Evolutionary conservation across 306 rosid species (phyloP).

Genomic region (Cicer judaicum): DNA sequence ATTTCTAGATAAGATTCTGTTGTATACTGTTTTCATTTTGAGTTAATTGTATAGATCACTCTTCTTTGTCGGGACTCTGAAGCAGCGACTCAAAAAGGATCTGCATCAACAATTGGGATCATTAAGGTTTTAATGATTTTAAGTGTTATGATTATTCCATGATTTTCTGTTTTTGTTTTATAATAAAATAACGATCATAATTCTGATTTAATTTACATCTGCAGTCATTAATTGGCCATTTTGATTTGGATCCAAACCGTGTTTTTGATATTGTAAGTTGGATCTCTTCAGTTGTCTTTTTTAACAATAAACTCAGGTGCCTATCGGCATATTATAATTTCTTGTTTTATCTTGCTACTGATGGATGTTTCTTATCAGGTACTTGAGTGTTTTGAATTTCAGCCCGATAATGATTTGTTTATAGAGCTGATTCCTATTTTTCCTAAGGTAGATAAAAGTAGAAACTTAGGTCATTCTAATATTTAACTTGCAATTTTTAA

Average conservation of each 20-base stretch:
- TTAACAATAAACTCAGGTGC: neutral
- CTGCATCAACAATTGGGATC: constrained; percentile 85
- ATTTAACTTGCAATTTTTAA: constrained; percentile 2
- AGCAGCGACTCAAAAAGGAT: constrained; percentile 60
- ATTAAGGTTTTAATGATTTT: constrained; percentile 73
- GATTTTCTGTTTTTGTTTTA: constrained; percentile 35
- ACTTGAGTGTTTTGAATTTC: constrained; percentile 93
- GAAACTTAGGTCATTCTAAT: constrained; percentile 21
- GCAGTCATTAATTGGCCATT: constrained; percentile 99
- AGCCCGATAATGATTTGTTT: constrained; percentile 75
- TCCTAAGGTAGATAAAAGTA: constrained; percentile 70
- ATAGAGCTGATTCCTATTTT: constrained; percentile 94
- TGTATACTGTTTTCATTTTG: constrained; percentile 43
- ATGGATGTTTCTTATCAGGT: constrained; percentile 60
- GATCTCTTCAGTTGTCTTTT: neutral
- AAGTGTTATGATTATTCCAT: constrained; percentile 7
- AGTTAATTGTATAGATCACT: constrained; percentile 63
- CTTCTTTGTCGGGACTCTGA: constrained; percentile 85
- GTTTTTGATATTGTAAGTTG: constrained; percentile 94
- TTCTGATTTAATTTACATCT: constrained; percentile 43
- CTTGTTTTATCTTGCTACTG: constrained; percentile 36
- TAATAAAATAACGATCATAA: constrained; percentile 24
- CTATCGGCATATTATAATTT: constrained; percentile 24
- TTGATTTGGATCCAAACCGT: constrained; percentile 97
- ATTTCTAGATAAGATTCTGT: constrained; percentile 23